These are phyloP conservation scores for Sclerotinia trifoliorum DNA, from an alignment of 2,329 filamentous ascomycete species.

Conservation along the genomic window DNA sequence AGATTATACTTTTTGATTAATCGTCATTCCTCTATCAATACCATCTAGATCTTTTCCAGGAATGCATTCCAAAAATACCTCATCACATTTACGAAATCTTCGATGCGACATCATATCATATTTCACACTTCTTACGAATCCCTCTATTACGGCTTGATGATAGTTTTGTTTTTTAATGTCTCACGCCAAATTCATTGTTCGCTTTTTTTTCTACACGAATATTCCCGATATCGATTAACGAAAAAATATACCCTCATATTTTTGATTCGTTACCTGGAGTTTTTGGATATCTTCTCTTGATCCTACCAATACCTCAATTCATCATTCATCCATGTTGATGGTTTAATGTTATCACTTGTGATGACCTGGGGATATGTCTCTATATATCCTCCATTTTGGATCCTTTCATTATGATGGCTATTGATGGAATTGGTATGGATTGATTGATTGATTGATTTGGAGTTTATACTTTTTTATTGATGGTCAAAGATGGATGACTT, in stretches of 20 bases:
- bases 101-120: conserved; percentile 18
- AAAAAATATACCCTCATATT: conserved; percentile 17
- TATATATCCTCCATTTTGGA: neutral
- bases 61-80: conserved; percentile 9
- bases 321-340: neutral
- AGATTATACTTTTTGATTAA: neutral
- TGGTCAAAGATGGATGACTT: neutral
- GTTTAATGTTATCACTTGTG: neutral
- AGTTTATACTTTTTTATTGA: neutral
- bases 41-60: conserved; percentile 9
- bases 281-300: conserved; percentile 12
- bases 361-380: neutral
- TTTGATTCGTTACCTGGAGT: conserved; percentile 23
- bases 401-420: neutral
- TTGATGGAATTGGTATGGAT: neutral
- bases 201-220: conserved; percentile 13
- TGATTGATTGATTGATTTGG: neutral
- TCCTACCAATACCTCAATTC: neutral
- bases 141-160: conserved; percentile 18
- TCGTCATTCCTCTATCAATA: neutral
- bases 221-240: conserved; percentile 18
- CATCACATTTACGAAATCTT: neutral
- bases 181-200: neutral
- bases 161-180: conserved; percentile 4
- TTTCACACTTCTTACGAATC: conserved; percentile 5